Base-by-base conservation (phyloP, 2,329 filamentous ascomycete genomes). In the Botrytis porri region DNA sequence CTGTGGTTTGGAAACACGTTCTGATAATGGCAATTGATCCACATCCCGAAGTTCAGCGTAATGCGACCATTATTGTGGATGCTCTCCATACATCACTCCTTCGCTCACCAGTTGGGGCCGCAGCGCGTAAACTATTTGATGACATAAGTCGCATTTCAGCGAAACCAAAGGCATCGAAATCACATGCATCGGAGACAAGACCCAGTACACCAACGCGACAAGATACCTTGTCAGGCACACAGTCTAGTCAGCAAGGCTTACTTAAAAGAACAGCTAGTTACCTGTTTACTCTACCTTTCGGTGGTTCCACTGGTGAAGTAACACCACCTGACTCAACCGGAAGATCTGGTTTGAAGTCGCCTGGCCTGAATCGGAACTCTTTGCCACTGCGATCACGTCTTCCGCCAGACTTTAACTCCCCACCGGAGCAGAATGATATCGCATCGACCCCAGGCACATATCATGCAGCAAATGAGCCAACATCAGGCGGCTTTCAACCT, bases 1-100 rank as follows among this genome's bases (percentile, higher is more conserved):
- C 95, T 43, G 93, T 95, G 1, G 92, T 97, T 75, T 99, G 96
- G 96, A 96, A 97, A 81, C 93, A 98, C 79, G 87, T 97, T 61
- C 85, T 98, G 74, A 93, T 97, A 75, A 87, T 98, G 81, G 95
- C 94, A 62, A 93, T 97, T 29, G 96, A 99, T 80, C 95, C 96
- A 59, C 95, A 98, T 80, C 94, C 95, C 1, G 95, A 98, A 80
- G 93, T 98, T 48, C 93, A 97, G 75, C 88, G 92, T 76, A 93
- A 96, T 81, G 95, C 94, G 16, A 90, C 90, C 9, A 86, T 92
- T n/a, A 90, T 98, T 62, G 89, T 97, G 43, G 96, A 99, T 81
- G 93, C 92, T 78, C 87, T 98, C 39, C 91, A 98, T 79, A 87
- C 92, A 69, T 88, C 90, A 0, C 85, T 99, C 20, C 83, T 97